phyloP scores from a whole-genome alignment of 345 rosid genomes.

The Kernera saxatilis region DNA sequence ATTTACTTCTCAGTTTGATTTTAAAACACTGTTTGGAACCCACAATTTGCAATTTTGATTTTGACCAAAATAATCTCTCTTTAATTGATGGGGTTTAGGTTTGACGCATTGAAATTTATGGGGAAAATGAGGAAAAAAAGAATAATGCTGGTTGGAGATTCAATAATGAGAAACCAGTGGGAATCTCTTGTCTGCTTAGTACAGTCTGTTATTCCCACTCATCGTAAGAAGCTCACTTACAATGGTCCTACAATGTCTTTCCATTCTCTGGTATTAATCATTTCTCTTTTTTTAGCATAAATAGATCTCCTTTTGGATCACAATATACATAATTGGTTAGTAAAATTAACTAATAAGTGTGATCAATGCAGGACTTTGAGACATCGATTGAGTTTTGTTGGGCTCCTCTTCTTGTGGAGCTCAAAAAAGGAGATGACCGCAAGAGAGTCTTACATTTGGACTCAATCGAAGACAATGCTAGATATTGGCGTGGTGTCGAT shows the following conservation, averaged over 20 bases:
- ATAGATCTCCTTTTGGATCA: neutral
- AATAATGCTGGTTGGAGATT: slow-evolving; percentile 89
- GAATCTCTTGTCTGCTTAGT: slow-evolving; percentile 90
- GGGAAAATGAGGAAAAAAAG: slow-evolving; percentile 82
- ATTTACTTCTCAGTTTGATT: neutral
- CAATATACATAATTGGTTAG: neutral
- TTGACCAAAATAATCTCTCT: neutral
- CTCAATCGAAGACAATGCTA: slow-evolving; percentile 83
- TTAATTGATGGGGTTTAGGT: slow-evolving; percentile 36
- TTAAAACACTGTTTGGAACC: neutral
- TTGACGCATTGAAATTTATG: slow-evolving; percentile 76
- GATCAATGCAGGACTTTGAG: slow-evolving; percentile 56
- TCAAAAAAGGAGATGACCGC: slow-evolving; percentile 48
- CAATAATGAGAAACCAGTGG: slow-evolving; percentile 98
- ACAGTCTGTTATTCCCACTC: slow-evolving; percentile 76
- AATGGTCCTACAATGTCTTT: slow-evolving; percentile 87
- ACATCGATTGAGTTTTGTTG: slow-evolving; percentile 78
- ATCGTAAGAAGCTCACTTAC: slow-evolving; percentile 57
- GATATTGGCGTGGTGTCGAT: slow-evolving; percentile 81
- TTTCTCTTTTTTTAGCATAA: neutral
- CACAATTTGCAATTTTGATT: neutral
- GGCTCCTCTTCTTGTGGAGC: slow-evolving; percentile 92
- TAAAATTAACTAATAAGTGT: neutral
- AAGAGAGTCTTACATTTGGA: slow-evolving; percentile 79
- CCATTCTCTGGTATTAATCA: slow-evolving; percentile 57